Conservation (phyloP, 106 monocot species). For the Hemerocallis citrina region DNA sequence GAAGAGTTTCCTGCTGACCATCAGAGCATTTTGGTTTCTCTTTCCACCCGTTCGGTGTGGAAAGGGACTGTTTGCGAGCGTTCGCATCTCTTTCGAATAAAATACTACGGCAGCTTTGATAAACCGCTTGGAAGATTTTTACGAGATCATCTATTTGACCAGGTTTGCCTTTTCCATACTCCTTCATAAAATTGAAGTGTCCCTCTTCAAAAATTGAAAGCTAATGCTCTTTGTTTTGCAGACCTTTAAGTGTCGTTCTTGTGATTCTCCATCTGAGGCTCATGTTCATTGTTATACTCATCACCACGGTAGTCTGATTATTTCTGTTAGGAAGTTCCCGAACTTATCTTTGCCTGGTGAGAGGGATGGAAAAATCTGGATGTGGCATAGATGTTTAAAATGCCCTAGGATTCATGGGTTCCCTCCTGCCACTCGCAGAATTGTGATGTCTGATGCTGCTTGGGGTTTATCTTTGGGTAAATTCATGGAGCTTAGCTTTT, state of each 20-base stretch:
- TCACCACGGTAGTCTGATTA: conserved; percentile 62
- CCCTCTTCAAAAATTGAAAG: not conserved
- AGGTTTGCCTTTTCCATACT: conserved; percentile 22
- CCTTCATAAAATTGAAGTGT: not conserved
- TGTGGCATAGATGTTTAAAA: conserved; percentile 69
- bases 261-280: conserved; percentile 71
- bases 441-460: conserved; percentile 80
- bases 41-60: conserved; percentile 65
- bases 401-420: conserved; percentile 55
- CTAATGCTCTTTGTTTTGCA: conserved; percentile 14
- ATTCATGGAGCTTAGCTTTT: conserved; percentile 84
- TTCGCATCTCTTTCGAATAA: conserved; percentile 66
- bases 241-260: conserved; percentile 45
- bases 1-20: conserved; percentile 61
- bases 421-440: conserved; percentile 59
- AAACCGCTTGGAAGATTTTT: conserved; percentile 63
- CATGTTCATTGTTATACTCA: conserved; percentile 75
- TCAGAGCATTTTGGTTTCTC: conserved; percentile 67
- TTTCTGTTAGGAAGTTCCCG: conserved; percentile 55
- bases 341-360: conserved; percentile 53
- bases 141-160: conserved; percentile 60
- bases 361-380: conserved; percentile 73
- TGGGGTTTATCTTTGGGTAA: conserved; percentile 84
- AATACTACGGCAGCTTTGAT: conserved; percentile 73
- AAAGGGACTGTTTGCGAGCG: conserved; percentile 76